Conservation (phyloP, 164 flowering plant genomes). For the Magnolia kwangsiensis region DNA sequence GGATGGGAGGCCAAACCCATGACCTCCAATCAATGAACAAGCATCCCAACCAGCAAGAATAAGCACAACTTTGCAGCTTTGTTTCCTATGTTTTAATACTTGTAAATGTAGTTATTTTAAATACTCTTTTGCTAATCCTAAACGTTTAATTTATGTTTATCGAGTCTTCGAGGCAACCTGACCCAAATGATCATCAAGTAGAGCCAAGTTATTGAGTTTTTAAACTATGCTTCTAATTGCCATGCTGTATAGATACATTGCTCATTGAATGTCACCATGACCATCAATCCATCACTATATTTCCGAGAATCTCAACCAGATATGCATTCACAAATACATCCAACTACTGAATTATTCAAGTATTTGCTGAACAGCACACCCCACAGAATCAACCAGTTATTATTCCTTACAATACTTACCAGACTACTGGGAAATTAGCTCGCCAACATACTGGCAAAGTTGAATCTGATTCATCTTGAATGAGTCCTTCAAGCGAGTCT, state of each 20-base stretch:
- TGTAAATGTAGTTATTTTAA: background rate
- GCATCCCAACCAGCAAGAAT: too few relatives aligned
- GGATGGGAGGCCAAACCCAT: too few relatives aligned
- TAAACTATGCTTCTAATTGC: background rate
- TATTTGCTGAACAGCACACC: background rate
- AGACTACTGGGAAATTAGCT: slow-evolving; percentile 47
- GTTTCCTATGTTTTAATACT: too few relatives aligned
- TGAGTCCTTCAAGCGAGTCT: slow-evolving; percentile 31
- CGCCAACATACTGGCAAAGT: slow-evolving; percentile 77
- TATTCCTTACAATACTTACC: slow-evolving; percentile 28
- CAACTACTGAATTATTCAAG: background rate
- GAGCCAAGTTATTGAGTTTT: too few relatives aligned
- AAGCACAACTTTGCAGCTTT: too few relatives aligned
- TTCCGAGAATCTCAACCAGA: background rate
- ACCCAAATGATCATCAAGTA: too few relatives aligned
- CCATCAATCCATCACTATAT: background rate
- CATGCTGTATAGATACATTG: background rate
- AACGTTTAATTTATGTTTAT: background rate
- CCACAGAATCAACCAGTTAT: background rate
- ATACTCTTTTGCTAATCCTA: background rate
- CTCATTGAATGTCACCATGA: background rate
- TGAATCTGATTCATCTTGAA: slow-evolving; percentile 47
- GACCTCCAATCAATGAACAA: too few relatives aligned
- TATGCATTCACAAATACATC: background rate
- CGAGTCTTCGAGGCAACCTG: too few relatives aligned